phyloP scores from a whole-genome alignment of 257 asterid genomes.

The Fraxinus pennsylvanica region DNA sequence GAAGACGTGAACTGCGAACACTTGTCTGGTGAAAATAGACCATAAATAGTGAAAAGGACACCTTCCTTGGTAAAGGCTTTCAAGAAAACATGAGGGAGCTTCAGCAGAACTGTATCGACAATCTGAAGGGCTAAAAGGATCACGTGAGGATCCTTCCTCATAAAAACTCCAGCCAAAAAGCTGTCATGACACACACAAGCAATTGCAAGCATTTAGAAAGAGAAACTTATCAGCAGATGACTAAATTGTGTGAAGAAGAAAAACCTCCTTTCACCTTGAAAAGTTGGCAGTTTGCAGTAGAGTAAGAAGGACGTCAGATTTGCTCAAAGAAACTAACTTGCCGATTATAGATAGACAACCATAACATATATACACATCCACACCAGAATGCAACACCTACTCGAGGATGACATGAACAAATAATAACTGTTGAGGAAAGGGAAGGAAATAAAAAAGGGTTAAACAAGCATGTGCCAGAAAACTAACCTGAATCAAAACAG shows the following conservation, averaged over 20 bases:
- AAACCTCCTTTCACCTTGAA: conserved; percentile 62
- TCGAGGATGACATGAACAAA: conserved; percentile 36
- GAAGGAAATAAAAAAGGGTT: conserved; percentile 8
- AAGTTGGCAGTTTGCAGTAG: conserved; percentile 65
- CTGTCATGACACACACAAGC: conserved; percentile 42
- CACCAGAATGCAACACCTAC: conserved; percentile 94
- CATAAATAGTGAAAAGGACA: conserved; percentile 67
- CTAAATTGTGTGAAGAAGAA: conserved; percentile 1
- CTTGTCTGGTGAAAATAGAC: conserved; percentile 58
- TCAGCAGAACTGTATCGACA: conserved; percentile 67
- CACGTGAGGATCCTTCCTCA: conserved; percentile 83
- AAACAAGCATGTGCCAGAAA: conserved; percentile 18
- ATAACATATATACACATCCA: conserved; percentile 62
- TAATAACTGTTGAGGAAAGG: conserved; percentile 1
- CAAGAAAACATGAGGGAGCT: conserved; percentile 67
- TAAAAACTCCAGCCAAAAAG: conserved; percentile 91
- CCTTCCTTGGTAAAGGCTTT: conserved; percentile 87
- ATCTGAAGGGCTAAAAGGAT: conserved; percentile 71
- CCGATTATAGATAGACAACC: conserved; percentile 83
- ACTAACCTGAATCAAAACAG: conserved; percentile 77
- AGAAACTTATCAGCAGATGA: conserved; percentile 1
- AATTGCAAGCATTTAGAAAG: conserved; percentile 23
- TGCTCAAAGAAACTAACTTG: conserved; percentile 81
- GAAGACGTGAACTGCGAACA: conserved; percentile 51
- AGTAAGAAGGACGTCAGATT: conserved; percentile 58